phyloP scores from a whole-genome alignment of 441 rosid species.

The Jatropha podagrica region DNA sequence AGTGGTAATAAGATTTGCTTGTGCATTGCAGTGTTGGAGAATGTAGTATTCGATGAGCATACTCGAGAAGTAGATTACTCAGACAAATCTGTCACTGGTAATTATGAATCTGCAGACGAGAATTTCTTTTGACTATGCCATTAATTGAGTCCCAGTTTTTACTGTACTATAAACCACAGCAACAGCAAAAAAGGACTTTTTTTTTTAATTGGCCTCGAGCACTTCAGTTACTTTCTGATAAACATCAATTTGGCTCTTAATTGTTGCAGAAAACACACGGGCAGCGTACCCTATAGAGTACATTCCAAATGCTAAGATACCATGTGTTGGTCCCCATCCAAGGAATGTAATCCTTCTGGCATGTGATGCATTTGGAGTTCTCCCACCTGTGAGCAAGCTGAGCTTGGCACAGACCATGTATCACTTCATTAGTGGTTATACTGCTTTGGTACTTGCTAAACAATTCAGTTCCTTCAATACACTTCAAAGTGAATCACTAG shows the following conservation, averaged over 20 bases:
- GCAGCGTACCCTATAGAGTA: constrained; percentile 92
- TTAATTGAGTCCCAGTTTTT: not conserved
- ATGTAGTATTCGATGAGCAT: constrained; percentile 92
- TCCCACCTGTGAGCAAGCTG: constrained; percentile 97
- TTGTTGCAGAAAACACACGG: constrained; percentile 79
- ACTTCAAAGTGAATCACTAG: not conserved
- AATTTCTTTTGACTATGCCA: not conserved
- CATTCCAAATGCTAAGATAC: constrained; percentile 91
- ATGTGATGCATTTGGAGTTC: constrained; percentile 95
- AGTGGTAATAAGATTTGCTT: constrained; percentile 7
- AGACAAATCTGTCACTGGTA: constrained; percentile 86
- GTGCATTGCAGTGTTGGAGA: constrained; percentile 51
- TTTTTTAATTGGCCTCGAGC: not conserved
- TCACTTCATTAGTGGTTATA: constrained; percentile 97
- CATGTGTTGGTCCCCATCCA: constrained; percentile 92
- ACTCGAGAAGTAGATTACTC: constrained; percentile 75
- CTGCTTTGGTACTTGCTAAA: constrained; percentile 58
- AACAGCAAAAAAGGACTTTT: not conserved
- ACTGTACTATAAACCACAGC: not conserved
- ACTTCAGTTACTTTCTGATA: constrained; percentile 9
- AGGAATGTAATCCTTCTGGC: constrained; percentile 90
- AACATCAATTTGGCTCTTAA: not conserved
- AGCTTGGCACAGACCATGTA: constrained; percentile 89
- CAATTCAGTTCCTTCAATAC: not conserved
- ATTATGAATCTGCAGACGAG: not conserved